Conservation (phyloP, 2,329 filamentous ascomycete genomes). For the Penicillium sp. region DNA sequence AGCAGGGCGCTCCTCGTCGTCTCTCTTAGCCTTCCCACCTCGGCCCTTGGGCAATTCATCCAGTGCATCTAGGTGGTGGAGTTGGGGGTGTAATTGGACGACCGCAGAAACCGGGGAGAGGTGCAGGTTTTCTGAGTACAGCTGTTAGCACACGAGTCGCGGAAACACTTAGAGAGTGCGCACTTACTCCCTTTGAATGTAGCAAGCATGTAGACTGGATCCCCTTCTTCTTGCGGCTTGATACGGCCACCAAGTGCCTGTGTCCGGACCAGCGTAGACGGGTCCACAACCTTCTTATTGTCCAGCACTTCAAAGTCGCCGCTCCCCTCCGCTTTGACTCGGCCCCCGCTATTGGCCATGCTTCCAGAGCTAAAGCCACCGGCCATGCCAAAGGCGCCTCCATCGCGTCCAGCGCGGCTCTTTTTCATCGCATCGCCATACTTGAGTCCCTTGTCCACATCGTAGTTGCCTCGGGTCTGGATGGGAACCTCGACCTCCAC, state of each 20-base stretch:
- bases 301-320: constrained; percentile 33
- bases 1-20: constrained; percentile 45
- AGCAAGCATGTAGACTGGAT: constrained; percentile 78
- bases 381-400: constrained; percentile 66
- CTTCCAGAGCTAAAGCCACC: constrained; percentile 66
- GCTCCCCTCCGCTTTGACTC: constrained; percentile 21
- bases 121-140: constrained; percentile 68
- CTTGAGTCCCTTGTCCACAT: constrained; percentile 72
- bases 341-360: constrained; percentile 30
- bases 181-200: constrained; percentile 76
- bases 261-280: constrained; percentile 60
- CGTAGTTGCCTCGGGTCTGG: constrained; percentile 68
- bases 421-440: constrained; percentile 74
- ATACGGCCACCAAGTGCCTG: constrained; percentile 85
- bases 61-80: constrained; percentile 85
- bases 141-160: constrained; percentile 7
- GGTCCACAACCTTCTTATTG: constrained; percentile 26
- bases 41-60: constrained; percentile 56
- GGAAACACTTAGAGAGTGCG: neutral
- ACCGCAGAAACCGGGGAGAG: constrained; percentile 78
- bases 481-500: constrained; percentile 90
- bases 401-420: constrained; percentile 50
- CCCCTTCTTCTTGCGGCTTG: constrained; percentile 62
- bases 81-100: constrained; percentile 83
- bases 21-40: constrained; percentile 35